Conservation (phyloP, 2,329 filamentous ascomycete genomes). For the Pseudogymnoascus sp. region DNA sequence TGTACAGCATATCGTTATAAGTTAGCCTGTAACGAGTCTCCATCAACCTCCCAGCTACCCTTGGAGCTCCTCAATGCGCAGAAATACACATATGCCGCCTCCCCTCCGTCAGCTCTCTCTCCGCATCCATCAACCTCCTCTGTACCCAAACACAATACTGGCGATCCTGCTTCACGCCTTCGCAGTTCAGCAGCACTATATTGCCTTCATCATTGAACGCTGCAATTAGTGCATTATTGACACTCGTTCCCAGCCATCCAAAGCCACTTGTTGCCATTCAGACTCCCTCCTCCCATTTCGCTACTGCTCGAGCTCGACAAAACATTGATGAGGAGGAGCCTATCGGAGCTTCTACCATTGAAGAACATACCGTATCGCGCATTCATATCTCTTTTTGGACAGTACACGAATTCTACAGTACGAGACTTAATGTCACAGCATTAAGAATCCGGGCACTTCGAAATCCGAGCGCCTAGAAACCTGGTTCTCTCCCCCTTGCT, state of each 20-base stretch:
- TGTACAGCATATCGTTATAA: background rate
- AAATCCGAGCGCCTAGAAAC: background rate
- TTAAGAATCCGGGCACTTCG: background rate
- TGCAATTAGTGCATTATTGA: background rate
- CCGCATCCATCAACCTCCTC: constrained; percentile 43
- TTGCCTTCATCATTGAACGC: background rate
- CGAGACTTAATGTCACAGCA: background rate
- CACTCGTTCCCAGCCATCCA: background rate
- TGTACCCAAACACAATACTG: constrained; percentile 43
- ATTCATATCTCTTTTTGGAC: background rate
- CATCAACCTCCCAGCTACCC: background rate
- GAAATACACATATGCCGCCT: constrained; percentile 19
- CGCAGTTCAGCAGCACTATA: constrained; percentile 39
- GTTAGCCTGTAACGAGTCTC: background rate
- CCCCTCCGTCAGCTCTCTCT: constrained; percentile 34
- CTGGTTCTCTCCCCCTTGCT: background rate
- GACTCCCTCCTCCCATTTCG: background rate
- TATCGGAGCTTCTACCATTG: background rate
- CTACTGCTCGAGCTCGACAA: background rate
- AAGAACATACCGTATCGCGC: background rate
- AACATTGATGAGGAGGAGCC: background rate
- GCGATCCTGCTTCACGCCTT: constrained; percentile 38
- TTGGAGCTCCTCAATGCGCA: constrained; percentile 14
- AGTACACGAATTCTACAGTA: background rate
- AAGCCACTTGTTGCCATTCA: background rate